phyloP scores from a whole-genome alignment of 305 asterid genomes.

The Rubia balearica region DNA sequence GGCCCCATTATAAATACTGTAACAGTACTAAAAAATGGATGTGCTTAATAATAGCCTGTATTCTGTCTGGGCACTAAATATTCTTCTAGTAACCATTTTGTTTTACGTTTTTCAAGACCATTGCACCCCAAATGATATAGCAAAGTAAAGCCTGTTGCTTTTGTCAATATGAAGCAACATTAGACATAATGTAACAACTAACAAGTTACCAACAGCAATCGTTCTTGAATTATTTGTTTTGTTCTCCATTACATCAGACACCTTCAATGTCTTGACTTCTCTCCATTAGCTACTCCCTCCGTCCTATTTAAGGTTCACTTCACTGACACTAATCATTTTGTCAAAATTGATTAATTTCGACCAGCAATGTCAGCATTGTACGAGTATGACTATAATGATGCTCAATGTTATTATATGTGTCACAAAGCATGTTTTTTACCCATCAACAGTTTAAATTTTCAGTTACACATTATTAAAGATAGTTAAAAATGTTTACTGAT shows the following conservation, averaged over 20 bases:
- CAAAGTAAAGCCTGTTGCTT: not conserved
- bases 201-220: not conserved
- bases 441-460: not conserved
- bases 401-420: too few species aligned
- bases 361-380: not conserved
- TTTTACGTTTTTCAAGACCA: not conserved
- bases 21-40: not conserved
- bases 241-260: not conserved
- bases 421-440: too few species aligned
- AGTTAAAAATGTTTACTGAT: not conserved
- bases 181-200: too few species aligned
- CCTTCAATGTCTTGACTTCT: not conserved
- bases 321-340: too few species aligned
- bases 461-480: not conserved
- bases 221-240: not conserved
- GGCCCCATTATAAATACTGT: not conserved
- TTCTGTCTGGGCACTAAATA: not conserved
- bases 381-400: too few species aligned
- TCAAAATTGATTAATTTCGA: not conserved
- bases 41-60: not conserved
- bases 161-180: not conserved
- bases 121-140: not conserved
- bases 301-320: too few species aligned
- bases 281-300: not conserved
- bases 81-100: not conserved